These are phyloP conservation scores for Mollisia scopiformis DNA, from an alignment of 2,329 filamentous ascomycete genomes.

Conservation along the genomic window DNA sequence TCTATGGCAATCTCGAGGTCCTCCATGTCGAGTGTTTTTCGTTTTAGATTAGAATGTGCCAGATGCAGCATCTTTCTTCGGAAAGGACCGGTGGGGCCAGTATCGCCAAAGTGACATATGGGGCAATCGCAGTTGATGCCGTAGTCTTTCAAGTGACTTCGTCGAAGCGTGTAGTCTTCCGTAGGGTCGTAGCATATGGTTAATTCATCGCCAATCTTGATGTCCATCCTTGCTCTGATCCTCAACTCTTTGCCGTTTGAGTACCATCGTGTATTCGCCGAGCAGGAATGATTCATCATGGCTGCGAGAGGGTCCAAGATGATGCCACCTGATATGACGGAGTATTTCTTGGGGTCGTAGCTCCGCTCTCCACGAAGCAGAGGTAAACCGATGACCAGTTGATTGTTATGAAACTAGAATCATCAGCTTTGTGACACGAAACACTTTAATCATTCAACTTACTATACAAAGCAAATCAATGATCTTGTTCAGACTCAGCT, in stretches of 20 bases:
- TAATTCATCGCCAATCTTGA: slow-evolving; percentile 40
- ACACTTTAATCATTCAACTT: not conserved
- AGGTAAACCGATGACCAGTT: not conserved
- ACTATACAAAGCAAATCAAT: slow-evolving; percentile 5
- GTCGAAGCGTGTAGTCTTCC: not conserved
- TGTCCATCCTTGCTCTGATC: slow-evolving; percentile 36
- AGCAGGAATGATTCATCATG: slow-evolving; percentile 28
- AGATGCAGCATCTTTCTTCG: not conserved
- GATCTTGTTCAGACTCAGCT: not conserved
- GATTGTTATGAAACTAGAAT: not conserved
- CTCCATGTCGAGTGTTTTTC: slow-evolving; percentile 9
- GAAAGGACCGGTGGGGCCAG: not conserved
- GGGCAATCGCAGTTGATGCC: slow-evolving; percentile 1
- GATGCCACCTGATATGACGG: not conserved
- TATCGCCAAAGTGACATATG: not conserved
- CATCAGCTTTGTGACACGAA: too few relatives aligned
- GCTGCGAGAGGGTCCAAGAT: not conserved
- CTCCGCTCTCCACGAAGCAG: not conserved
- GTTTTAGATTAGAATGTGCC: not conserved
- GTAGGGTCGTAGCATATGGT: slow-evolving; percentile 38
- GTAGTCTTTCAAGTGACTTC: not conserved
- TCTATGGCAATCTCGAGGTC: slow-evolving; percentile 7
- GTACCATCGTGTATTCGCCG: slow-evolving; percentile 39
- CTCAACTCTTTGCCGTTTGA: slow-evolving; percentile 38
- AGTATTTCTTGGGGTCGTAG: not conserved